Evolutionary conservation across 176 grass and related monocot species (phyloP).

Genomic region (Dactylis glomerata): DNA sequence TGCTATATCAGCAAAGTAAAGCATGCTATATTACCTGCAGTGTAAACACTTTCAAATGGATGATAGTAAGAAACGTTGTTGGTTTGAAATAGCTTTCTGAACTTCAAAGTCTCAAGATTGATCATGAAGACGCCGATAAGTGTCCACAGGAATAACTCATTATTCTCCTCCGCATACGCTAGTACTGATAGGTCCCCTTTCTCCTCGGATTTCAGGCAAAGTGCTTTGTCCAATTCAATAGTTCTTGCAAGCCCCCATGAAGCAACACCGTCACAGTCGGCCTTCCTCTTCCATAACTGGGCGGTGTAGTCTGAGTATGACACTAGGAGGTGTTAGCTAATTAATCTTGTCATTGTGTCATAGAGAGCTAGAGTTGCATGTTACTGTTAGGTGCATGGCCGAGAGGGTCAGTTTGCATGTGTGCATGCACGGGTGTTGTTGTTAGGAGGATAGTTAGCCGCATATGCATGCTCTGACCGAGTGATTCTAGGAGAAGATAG

Average conservation of each 20-base stretch:
- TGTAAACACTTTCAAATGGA: neutral
- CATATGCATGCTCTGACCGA: too few species aligned
- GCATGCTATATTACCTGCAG: neutral
- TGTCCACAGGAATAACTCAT: neutral
- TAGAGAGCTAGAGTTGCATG: too few species aligned
- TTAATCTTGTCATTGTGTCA: too few species aligned
- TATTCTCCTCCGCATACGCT: neutral
- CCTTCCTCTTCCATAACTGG: neutral
- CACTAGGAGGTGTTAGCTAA: neutral
- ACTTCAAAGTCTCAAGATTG: neutral
- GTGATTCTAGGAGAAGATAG: too few species aligned
- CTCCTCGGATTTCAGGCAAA: neutral
- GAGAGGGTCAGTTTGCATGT: too few species aligned
- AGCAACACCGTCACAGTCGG: neutral
- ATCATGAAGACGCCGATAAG: neutral
- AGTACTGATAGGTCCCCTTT: neutral
- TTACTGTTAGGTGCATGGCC: too few species aligned
- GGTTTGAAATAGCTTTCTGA: neutral
- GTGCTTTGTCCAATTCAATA: neutral
- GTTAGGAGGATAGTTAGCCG: too few species aligned
- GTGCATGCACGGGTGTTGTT: too few species aligned
- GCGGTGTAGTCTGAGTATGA: neutral
- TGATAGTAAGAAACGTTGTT: neutral
- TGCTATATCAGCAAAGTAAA: neutral
- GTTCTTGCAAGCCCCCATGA: neutral